Evolutionary conservation across 176 grass and related monocot genomes (phyloP), one percentile per base, ranked within the genome.

Genomic region (Musa schizocarpa): DNA sequence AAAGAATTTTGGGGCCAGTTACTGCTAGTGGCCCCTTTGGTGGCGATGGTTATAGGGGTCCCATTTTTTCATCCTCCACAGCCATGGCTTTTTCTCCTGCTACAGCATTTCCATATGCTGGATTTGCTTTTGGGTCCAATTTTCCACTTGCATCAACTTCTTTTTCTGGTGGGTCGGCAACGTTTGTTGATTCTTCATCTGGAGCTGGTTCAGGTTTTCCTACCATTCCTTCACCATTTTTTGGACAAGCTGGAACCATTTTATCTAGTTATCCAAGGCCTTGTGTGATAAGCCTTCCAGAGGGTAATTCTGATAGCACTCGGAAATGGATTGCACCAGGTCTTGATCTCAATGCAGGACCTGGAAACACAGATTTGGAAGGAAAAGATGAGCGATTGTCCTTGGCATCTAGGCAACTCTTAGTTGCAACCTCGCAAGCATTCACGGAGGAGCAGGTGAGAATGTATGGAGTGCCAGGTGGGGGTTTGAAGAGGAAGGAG

Each of bases 301-400:
- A 96, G 71, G 77, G 90, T 73, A 87, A 85, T 72, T 84, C 84
- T 83, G 87, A 88, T 22, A 88, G 63, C 68, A 86, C 62, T 65
- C 81, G 79, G 65, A 87, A 78, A 78, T 92, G 89, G 87, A 81
- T 63, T 27, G 81, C 85, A 51, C 87, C 84, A 53, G 75, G 76
- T 67, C 81, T 96, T 54, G 93, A 92, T 77, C 87, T 96, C 58
- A 96, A 96, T 80, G 88, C 87, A 48, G 93, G 89, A 11, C 89
- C 93, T 53, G 87, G 85, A 76, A 86, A 67, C 81, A 73, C 76
- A 77, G 87, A 43, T 6, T 43, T 43, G 34, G 34, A 96, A 77
- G 83, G 79, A 34, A 92, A 96, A 75, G 87, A 96, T 29, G 89
- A 86, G n/a, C 77, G 86, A 19, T 14, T 65, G 5, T 53, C 81